Evolutionary conservation across 192 early-diverging fungal genomes (phyloP).

Genomic region (Coemansia sp.): DNA sequence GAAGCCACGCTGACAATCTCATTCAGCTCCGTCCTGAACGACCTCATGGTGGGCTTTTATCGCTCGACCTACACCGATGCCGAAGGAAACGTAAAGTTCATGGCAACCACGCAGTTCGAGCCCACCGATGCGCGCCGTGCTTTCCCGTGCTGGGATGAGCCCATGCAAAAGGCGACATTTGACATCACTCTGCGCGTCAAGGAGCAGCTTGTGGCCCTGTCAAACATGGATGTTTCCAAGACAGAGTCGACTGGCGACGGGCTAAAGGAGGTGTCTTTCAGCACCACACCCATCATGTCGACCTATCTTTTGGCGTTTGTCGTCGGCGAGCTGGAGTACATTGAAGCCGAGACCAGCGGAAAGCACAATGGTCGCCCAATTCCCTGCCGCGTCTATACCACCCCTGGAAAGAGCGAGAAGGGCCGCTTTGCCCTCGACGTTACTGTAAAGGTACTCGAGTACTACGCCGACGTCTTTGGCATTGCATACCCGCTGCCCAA

Average conservation of each 20-base stretch:
- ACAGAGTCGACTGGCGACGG: slow-evolving; percentile 32
- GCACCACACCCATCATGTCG: slow-evolving; percentile 89
- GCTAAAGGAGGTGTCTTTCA: slow-evolving; percentile 83
- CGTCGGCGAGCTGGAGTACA: slow-evolving; percentile 89
- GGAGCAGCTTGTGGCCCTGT: slow-evolving; percentile 74
- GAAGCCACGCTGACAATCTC: slow-evolving; percentile 57
- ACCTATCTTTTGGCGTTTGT: slow-evolving; percentile 93
- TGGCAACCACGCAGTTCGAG: slow-evolving; percentile 96
- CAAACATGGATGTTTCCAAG: slow-evolving; percentile 77
- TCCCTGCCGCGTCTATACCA: slow-evolving; percentile 81
- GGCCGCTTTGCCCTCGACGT: slow-evolving; percentile 83
- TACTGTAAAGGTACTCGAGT: slow-evolving; percentile 74
- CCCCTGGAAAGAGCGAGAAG: slow-evolving; percentile 73
- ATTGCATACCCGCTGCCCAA: slow-evolving; percentile 92
- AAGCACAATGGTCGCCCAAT: slow-evolving; percentile 68
- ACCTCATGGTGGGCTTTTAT: slow-evolving; percentile 96
- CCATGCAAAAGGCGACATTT: slow-evolving; percentile 92
- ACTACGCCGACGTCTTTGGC: slow-evolving; percentile 81
- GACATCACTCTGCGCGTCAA: slow-evolving; percentile 83
- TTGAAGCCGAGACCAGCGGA: slow-evolving; percentile 69
- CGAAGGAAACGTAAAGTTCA: slow-evolving; percentile 61
- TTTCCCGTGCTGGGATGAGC: slow-evolving; percentile 99
- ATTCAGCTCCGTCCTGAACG: slow-evolving; percentile 70
- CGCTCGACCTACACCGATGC: slow-evolving; percentile 71
- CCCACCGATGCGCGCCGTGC: slow-evolving; percentile 85